These are phyloP conservation scores for Aulographum hederae DNA, from an alignment of 2,329 filamentous ascomycete species.

Conservation along the genomic window DNA sequence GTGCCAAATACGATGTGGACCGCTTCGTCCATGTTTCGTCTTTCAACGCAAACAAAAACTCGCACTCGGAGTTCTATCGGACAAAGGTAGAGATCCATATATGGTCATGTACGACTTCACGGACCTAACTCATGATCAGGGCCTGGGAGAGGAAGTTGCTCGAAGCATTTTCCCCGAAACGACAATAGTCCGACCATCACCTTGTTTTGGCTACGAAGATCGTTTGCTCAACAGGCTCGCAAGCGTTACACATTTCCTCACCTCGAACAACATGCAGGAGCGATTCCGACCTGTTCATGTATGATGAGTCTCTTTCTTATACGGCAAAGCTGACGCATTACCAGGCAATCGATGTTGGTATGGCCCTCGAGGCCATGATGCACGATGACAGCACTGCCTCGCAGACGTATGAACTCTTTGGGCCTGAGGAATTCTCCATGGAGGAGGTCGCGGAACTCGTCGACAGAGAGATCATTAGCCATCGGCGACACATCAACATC, in stretches of 20 bases:
- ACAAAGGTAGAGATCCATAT: conserved; percentile 53
- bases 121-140: too few relatives aligned
- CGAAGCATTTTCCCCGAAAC: conserved; percentile 89
- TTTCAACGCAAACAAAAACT: conserved; percentile 69
- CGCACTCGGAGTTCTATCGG: conserved; percentile 71
- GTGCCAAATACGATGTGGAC: conserved; percentile 95
- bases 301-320: conserved; percentile 7
- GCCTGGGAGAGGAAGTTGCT: conserved; percentile 62
- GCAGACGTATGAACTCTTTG: conserved; percentile 88
- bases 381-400: conserved; percentile 79
- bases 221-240: conserved; percentile 76
- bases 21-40: conserved; percentile 94
- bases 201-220: conserved; percentile 91
- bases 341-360: conserved; percentile 64
- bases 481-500: conserved; percentile 77
- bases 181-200: conserved; percentile 85
- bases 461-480: conserved; percentile 81
- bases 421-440: conserved; percentile 81
- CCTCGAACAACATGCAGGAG: conserved; percentile 85
- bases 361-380: conserved; percentile 75
- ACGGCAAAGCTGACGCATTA: conserved; percentile 22
- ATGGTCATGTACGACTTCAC: too few relatives aligned
- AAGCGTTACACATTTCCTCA: conserved; percentile 62
- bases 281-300: conserved; percentile 83
- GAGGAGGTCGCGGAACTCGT: conserved; percentile 74